These are phyloP conservation scores for Metschnikowia drakensbergensis DNA, from an alignment of 805 yeast genomes.

Conservation along the genomic window DNA sequence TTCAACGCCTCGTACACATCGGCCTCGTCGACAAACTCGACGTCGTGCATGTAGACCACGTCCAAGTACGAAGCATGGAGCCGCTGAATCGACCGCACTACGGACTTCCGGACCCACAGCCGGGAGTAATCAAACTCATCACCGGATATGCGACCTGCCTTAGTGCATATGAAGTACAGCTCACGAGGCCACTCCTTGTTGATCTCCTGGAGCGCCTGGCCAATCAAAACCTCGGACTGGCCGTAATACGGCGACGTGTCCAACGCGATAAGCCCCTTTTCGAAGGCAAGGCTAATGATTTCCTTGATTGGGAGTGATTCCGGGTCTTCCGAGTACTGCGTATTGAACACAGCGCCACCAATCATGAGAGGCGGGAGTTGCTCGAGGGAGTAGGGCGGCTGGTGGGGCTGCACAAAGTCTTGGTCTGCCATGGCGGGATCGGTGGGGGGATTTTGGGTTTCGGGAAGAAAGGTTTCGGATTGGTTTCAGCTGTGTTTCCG, in stretches of 20 bases:
- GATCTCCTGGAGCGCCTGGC: conserved; percentile 50
- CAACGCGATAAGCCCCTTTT: conserved; percentile 66
- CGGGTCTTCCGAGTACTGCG: conserved; percentile 74
- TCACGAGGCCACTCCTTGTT: conserved; percentile 48
- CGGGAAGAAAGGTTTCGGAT: too few species aligned
- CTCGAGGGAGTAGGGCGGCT: conserved; percentile 21
- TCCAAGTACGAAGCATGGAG: conserved; percentile 69
- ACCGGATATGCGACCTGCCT: conserved; percentile 72
- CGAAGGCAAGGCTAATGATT: conserved; percentile 58
- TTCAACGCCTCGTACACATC: conserved; percentile 60
- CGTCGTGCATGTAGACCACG: conserved; percentile 81
- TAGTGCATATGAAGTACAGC: conserved; percentile 68
- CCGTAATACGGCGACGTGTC: conserved; percentile 96
- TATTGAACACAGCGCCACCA: conserved; percentile 88
- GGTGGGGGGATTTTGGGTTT: neutral
- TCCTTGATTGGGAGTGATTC: conserved; percentile 51
- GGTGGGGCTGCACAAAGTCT: conserved; percentile 7
- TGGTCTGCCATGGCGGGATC: conserved; percentile 7
- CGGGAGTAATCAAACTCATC: conserved; percentile 75
- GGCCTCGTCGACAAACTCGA: conserved; percentile 66
- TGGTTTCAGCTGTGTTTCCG: neutral
- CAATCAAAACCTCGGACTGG: conserved; percentile 73
- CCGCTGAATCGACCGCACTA: conserved; percentile 62
- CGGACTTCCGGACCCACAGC: conserved; percentile 55
- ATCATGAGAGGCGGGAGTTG: conserved; percentile 57